A percentile compares a stretch with the other conserved stretches of the same genome.
Conservation (phyloP, 371 early-diverging fungal genomes). For the Apophysomyces variabilis region DNA sequence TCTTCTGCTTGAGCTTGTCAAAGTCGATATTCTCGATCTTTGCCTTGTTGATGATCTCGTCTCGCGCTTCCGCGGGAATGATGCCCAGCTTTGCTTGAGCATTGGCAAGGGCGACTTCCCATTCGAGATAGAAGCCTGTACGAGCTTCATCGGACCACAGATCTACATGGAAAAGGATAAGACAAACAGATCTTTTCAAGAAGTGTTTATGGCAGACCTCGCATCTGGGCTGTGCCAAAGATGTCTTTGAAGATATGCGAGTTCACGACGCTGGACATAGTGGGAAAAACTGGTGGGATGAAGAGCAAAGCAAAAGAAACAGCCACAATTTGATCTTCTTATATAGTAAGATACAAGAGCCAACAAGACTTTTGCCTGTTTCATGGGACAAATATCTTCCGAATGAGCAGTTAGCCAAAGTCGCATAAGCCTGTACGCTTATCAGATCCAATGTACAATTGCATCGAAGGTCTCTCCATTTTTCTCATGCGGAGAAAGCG, state of each 20-base stretch:
- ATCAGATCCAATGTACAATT: no score
- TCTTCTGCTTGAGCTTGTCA: conserved; percentile 21
- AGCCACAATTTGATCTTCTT: neutral
- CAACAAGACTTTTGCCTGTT: neutral
- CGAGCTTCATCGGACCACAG: conserved; percentile 28
- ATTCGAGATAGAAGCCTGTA: conserved; percentile 22
- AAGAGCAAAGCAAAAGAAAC: neutral
- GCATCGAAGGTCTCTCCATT: no score
- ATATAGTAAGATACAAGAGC: neutral
- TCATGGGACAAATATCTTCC: neutral
- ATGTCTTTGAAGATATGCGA: conserved; percentile 29
- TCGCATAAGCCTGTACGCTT: no score
- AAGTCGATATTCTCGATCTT: conserved; percentile 23
- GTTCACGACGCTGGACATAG: conserved; percentile 23
- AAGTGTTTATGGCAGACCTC: conserved; percentile 12
- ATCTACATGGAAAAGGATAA: conserved; percentile 6
- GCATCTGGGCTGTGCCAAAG: conserved; percentile 20
- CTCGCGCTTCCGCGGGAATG: conserved; percentile 23
- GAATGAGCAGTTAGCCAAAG: neutral
- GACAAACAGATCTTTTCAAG: neutral
- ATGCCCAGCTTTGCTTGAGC: conserved; percentile 24
- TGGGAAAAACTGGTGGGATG: neutral
- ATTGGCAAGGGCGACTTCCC: conserved; percentile 27
- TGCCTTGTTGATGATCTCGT: conserved; percentile 16
- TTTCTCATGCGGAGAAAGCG: neutral